Conservation (phyloP, 2,329 filamentous ascomycete species). For the Didymella lethalis region DNA sequence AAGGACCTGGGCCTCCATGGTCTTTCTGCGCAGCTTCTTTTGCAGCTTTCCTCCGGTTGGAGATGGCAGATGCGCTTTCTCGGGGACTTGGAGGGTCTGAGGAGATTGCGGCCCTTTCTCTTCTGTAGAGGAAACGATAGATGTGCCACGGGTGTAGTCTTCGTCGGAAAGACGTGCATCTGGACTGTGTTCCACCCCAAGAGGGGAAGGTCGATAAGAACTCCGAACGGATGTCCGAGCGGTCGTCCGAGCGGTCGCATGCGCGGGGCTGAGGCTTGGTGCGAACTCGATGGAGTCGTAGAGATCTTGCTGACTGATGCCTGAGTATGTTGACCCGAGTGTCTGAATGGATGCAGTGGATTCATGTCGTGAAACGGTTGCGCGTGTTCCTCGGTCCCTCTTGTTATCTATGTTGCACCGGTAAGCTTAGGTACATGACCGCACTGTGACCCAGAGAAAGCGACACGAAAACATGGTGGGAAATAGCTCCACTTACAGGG, state of each 20-base stretch:
- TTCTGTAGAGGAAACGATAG: not conserved
- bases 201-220: not conserved
- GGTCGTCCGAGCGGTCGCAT: not conserved
- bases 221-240: not conserved
- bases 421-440: not conserved
- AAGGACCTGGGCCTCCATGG: not conserved
- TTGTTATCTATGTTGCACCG: not conserved
- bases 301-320: not conserved
- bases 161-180: not conserved
- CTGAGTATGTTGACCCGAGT: not conserved
- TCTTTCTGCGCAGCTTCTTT: not conserved
- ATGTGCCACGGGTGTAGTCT: not conserved
- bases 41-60: not conserved
- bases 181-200: not conserved
- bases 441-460: too few species aligned
- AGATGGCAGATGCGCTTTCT: not conserved
- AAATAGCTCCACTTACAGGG: not conserved
- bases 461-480: not conserved
- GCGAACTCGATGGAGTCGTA: not conserved
- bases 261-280: not conserved
- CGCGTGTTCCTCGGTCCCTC: not conserved
- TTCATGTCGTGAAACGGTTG: not conserved
- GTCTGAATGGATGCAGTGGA: not conserved
- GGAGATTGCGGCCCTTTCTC: not conserved
- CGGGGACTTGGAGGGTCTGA: not conserved